Base-by-base conservation (phyloP, 129 eudicot species). In the Tagetes patula region DNA sequence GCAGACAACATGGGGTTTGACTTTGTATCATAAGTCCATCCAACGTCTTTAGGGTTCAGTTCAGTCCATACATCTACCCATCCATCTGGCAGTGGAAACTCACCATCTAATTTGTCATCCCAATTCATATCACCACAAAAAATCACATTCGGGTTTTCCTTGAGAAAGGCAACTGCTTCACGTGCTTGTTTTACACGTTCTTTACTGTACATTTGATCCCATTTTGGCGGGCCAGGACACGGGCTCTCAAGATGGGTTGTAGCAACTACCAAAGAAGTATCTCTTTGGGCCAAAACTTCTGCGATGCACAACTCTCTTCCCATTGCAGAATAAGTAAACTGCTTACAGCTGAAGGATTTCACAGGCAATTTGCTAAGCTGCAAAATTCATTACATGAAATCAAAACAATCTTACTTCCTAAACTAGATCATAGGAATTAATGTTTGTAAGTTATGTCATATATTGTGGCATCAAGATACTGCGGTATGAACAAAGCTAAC, bases 101-200 rank as follows among this genome's bases (percentile, higher is more conserved):
- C 80, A 0, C 99, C 97, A 14, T 94, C 99, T 76, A 86, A 69
- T 64, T 88, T 88, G 78, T 94, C 99, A 59, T 90, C 96, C 96
- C 98, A 94, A 81, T 94, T 94, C 96, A 90, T 86, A 56, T 94
- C 97, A 14, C 96, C 97, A 30, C 97, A 86, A 49, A 94, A 90
- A 8, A 94, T 78, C 1, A 79, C 97, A 14, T 94, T 94, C 0
- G 71, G 86, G 63, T 86, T 47, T 33, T 74, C 56, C 36, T 83
- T 69, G 30, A 94, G 98, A 65, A 78, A 77, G 67, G 65, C 81
- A 10, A 94, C 72, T 14, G 98, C 89, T 73, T 94, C 96, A 1
- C 83, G 85, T 41, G 96, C 98, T 74, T 94, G 97, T 11, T 69
- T 69, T 4, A 90, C 97, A 1, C 98, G 91, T 72, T 94, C 98